phyloP scores from a whole-genome alignment of 1,139 yeast species.

The Geotrichum bryndzae region DNA sequence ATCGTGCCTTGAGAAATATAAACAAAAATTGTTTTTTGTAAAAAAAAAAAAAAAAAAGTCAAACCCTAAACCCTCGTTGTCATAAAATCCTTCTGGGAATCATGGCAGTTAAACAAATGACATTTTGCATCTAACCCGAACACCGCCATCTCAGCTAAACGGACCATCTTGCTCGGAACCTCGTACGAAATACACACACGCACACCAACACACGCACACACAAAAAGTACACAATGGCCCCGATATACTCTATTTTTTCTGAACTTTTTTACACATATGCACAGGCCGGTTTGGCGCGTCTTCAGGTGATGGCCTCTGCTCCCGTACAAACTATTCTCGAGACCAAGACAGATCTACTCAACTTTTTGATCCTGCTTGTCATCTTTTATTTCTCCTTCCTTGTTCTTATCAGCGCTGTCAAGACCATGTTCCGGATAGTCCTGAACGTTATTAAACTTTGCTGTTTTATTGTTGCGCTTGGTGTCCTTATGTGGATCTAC shows the following conservation, averaged over 20 bases:
- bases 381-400: slow-evolving; percentile 30
- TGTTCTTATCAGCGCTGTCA: slow-evolving; percentile 28
- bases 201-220: background rate
- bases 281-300: slow-evolving; percentile 4
- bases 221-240: slow-evolving; percentile 1
- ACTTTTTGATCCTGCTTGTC: slow-evolving; percentile 25
- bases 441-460: slow-evolving; percentile 25
- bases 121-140: background rate
- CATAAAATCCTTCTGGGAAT: background rate
- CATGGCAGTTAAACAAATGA: background rate
- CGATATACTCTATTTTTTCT: slow-evolving; percentile 1
- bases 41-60: background rate
- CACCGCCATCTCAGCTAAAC: background rate
- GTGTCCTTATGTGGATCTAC: slow-evolving; percentile 24
- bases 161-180: background rate
- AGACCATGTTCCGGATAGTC: slow-evolving; percentile 29
- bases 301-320: slow-evolving; percentile 17
- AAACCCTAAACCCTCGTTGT: background rate
- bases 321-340: slow-evolving; percentile 19
- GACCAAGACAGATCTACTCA: slow-evolving; percentile 27
- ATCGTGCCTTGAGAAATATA: background rate
- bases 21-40: background rate
- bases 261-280: slow-evolving; percentile 2
- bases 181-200: background rate
- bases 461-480: slow-evolving; percentile 20